Base-by-base conservation (phyloP, 345 rosid genomes). In the Dovyalis caffra region DNA sequence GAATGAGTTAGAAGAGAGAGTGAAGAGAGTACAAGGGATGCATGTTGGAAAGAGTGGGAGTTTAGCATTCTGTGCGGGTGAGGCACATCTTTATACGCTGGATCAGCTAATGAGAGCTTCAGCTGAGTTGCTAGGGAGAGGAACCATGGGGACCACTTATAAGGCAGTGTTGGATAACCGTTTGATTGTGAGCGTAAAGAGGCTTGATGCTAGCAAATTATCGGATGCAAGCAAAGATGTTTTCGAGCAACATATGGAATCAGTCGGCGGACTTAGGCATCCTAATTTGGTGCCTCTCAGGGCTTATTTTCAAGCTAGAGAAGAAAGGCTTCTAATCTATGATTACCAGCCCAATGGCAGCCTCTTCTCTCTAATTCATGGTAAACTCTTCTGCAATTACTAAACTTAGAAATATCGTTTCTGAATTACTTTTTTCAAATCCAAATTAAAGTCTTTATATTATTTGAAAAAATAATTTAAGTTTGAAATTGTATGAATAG, bases 331-430 rank as follows among this genome's bases (percentile, higher is more conserved):
- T 0, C 89, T 95, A 51, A 78, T 91, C 67, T 92, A 95, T 60
- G 97, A 95, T 76, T 92, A 89, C 74, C 88, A 92, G 74, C 95
- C 99, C 80, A 92, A 95, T 77, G 99, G 99, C 84, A 95, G 97
- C 60, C 93, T 95, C 72, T 83, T 74, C 71, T 91, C 97, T 15
- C 91, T 95, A 70, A 85, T 95, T 63, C 97, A 95, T 67, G 99
- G 99, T 91, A 80, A 74, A 79, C 18, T 74, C 26, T 2, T 5
- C 4, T 35, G 5, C 37, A 15, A 1, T 28, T 16, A 8, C 47
- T 56, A 18, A n/a, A n/a, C n/a, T n/a, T n/a, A n/a, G n/a, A n/a
- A n/a, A n/a, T n/a, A n/a, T n/a, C n/a, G n/a, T n/a, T n/a, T n/a
- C n/a, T n/a, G n/a, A n/a, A n/a, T n/a, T n/a, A n/a, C n/a, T n/a